Conservation (phyloP, 805 yeast species). For the Osmozyma mogii region DNA sequence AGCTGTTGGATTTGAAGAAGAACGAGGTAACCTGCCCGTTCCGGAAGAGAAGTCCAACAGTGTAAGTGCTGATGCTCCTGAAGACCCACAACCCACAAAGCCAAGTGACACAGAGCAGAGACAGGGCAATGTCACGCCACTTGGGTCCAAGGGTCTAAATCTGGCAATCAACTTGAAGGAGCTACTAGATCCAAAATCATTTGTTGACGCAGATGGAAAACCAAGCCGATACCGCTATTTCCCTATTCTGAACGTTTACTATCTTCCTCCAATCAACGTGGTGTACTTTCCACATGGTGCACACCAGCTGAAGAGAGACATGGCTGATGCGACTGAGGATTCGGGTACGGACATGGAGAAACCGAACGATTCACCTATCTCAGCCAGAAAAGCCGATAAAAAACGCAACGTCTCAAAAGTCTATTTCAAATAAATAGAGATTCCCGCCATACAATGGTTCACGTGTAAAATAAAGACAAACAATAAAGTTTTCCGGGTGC, state of each 20-base stretch:
- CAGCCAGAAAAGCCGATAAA: conserved; percentile 1
- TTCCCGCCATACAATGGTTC: too few relatives aligned
- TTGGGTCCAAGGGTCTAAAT: too few relatives aligned
- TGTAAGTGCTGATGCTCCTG: too few relatives aligned
- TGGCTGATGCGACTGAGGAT: background rate
- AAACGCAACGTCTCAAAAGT: conserved; percentile 6
- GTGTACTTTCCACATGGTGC: conserved; percentile 50
- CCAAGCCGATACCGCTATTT: conserved; percentile 34
- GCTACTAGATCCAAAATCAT: conserved; percentile 5
- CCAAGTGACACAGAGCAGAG: too few relatives aligned
- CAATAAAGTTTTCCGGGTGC: too few relatives aligned
- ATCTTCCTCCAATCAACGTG: conserved; percentile 47
- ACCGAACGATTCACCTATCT: background rate
- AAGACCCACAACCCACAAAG: too few relatives aligned
- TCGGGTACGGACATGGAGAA: conserved; percentile 1
- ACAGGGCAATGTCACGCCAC: too few relatives aligned
- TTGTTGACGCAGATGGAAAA: conserved; percentile 1
- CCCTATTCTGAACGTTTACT: conserved; percentile 43
- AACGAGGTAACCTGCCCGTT: background rate
- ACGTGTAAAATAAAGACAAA: too few relatives aligned
- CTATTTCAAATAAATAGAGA: conserved; percentile 5
- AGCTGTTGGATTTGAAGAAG: background rate
- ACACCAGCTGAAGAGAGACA: conserved; percentile 23
- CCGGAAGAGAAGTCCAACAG: too few relatives aligned
- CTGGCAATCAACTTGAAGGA: conserved; percentile 5